phyloP scores from a whole-genome alignment of 768 basidiomycete genomes.

The Hericium rajendrae region DNA sequence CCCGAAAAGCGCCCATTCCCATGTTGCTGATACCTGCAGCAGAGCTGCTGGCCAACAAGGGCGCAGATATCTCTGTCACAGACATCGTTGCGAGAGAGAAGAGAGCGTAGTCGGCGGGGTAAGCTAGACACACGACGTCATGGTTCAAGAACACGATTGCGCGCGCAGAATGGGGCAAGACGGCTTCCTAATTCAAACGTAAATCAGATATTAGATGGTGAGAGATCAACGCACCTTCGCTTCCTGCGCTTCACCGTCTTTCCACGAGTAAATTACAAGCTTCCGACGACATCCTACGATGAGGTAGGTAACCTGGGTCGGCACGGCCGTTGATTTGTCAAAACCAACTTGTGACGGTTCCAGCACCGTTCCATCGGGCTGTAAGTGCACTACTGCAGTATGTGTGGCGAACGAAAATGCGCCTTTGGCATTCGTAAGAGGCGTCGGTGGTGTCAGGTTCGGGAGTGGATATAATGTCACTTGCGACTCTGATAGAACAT shows the following conservation, averaged over 20 bases:
- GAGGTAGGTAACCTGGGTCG: conserved; percentile 64
- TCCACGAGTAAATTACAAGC: conserved; percentile 80
- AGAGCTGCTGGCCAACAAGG: conserved; percentile 23
- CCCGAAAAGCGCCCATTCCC: conserved; percentile 72
- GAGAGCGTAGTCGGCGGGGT: conserved; percentile 71
- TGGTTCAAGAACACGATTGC: conserved; percentile 63
- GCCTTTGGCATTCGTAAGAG: conserved; percentile 65
- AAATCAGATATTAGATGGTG: not conserved
- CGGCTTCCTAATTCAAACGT: conserved; percentile 48
- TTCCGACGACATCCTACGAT: conserved; percentile 81
- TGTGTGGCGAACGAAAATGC: conserved; percentile 79
- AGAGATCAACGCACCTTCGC: conserved; percentile 41
- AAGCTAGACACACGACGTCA: conserved; percentile 61
- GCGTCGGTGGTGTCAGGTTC: conserved; percentile 57
- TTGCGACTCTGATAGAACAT: conserved; percentile 43
- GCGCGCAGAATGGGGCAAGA: conserved; percentile 86
- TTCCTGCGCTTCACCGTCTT: conserved; percentile 71
- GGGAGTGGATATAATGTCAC: conserved; percentile 74
- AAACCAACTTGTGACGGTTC: conserved; percentile 11
- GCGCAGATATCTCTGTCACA: conserved; percentile 40
- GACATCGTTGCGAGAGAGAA: conserved; percentile 56
- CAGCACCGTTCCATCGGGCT: conserved; percentile 18
- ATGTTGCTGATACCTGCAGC: conserved; percentile 35
- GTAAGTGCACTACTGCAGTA: conserved; percentile 43
- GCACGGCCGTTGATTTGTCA: conserved; percentile 36